Evolutionary conservation across 225 moss, liverwort and hornwort species (phyloP), one percentile per base, ranked within the genome.

Genomic region (Sphagnum tenellum): DNA sequence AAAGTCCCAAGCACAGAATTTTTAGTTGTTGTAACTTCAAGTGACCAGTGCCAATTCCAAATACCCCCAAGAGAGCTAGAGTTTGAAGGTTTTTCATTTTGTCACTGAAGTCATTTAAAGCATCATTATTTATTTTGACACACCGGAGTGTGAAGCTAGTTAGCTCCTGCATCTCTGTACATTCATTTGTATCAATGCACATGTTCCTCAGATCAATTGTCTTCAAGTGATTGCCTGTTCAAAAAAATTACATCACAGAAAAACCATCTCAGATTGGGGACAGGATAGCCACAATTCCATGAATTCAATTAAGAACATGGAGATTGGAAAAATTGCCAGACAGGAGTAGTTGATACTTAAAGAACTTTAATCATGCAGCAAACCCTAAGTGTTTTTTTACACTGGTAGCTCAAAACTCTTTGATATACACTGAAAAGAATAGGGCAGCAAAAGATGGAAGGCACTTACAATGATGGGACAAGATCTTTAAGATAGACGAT

Each of bases 141-240:
- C 84, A 85, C 0, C 81, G 78, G 50, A 85, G 57, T 2, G 84
- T 81, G 65, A 81, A 72, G 73, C 67, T 85, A 4, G 64, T 69
- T 68, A 85, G 5, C 56, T 14, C 53, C 2, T 76, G 75, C 84
- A 84, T 84, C 50, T 75, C 78, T 51, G 75, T 71, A 47, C 77
- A 45, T 7, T 55, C 78, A 11, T 46, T 70, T 2, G 71, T 66
- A 44, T 81, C 85, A 10, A 85, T 65, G 54, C 78, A 85, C 85
- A 85, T 81, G 62, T 85, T 85, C 51, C 85, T 78, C 63, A 85
- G 62, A 65, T 85, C 85, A 61, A 85, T 60, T 2, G 74, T 85
- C 74, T 68, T 74, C 49, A 85, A 59, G 45, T 57, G 5, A 56
- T 72, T 74, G 78, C 85, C 85, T 85, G 75, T 47, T 61, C 60